Percentiles rank a stretch among this genome's conserved stretches.
These are phyloP conservation scores for Carex kokanica DNA, from an alignment of 176 grass and related monocot genomes.

Conservation along the genomic window DNA sequence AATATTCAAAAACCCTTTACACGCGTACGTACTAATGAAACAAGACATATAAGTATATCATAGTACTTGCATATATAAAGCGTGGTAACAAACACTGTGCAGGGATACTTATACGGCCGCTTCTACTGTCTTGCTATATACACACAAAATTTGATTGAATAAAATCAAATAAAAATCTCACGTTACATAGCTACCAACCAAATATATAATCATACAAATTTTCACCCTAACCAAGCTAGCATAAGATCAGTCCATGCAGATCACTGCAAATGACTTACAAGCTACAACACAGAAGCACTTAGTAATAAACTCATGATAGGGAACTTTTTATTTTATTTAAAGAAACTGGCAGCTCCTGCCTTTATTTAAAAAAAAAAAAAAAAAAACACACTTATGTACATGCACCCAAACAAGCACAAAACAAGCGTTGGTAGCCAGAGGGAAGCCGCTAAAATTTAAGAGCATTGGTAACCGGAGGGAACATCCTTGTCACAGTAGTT, in stretches of 20 bases:
- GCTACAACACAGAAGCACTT: background rate
- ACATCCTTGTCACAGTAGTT: slow-evolving; percentile 59
- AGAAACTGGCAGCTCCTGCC: too few relatives aligned
- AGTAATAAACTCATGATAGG: background rate
- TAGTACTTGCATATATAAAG: too few relatives aligned
- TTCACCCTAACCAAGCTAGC: background rate
- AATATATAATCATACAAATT: background rate
- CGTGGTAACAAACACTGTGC: too few relatives aligned
- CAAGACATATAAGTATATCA: too few relatives aligned
- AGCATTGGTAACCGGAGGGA: slow-evolving; percentile 27
- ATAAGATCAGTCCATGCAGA: background rate
- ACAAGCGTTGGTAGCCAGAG: slow-evolving; percentile 26
- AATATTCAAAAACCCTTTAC: too few relatives aligned
- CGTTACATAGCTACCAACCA: background rate
- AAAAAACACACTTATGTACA: background rate
- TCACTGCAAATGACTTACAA: background rate
- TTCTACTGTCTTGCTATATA: too few relatives aligned
- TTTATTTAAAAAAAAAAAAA: too few relatives aligned
- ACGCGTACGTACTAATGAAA: too few relatives aligned
- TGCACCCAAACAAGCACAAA: slow-evolving; percentile 10
- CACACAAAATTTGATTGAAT: too few relatives aligned
- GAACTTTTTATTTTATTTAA: too few relatives aligned
- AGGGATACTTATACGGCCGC: too few relatives aligned
- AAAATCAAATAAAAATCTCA: background rate
- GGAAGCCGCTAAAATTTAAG: too few relatives aligned